These are phyloP conservation scores for Omphalotus guepiniiformis DNA, from an alignment of 768 basidiomycete genomes.

Conservation along the genomic window DNA sequence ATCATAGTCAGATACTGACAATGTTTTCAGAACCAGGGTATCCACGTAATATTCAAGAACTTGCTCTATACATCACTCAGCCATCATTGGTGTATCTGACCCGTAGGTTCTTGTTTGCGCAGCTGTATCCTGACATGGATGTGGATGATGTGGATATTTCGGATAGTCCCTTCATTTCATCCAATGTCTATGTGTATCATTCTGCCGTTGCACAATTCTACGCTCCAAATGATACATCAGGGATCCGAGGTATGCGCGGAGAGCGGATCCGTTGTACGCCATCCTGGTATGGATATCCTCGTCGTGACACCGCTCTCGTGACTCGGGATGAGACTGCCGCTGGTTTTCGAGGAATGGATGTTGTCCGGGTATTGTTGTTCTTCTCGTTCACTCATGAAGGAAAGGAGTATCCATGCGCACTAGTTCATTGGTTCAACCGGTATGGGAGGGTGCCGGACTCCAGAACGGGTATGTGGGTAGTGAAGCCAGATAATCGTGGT, in stretches of 20 bases:
- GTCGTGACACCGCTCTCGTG: slow-evolving; percentile 17
- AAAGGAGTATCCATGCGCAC: slow-evolving; percentile 19
- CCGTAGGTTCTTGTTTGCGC: slow-evolving; percentile 18
- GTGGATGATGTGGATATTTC: background rate
- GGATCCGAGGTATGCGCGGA: slow-evolving; percentile 18
- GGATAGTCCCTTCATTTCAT: slow-evolving; percentile 2
- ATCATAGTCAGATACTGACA: background rate
- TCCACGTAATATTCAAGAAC: slow-evolving; percentile 10
- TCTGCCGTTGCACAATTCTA: slow-evolving; percentile 18
- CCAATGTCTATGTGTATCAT: slow-evolving; percentile 10
- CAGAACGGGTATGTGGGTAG: slow-evolving; percentile 23
- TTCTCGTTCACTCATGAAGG: slow-evolving; percentile 19
- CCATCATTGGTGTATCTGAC: slow-evolving; percentile 14
- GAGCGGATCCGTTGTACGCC: slow-evolving; percentile 19
- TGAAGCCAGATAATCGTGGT: slow-evolving; percentile 12
- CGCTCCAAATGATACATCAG: slow-evolving; percentile 18
- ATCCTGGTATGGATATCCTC: slow-evolving; percentile 13
- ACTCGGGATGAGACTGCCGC: slow-evolving; percentile 6
- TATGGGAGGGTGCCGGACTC: slow-evolving; percentile 13
- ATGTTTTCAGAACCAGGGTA: slow-evolving; percentile 10
- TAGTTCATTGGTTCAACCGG: slow-evolving; percentile 22
- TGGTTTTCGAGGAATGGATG: slow-evolving; percentile 18
- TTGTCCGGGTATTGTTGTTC: slow-evolving; percentile 16
- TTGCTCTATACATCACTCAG: slow-evolving; percentile 12
- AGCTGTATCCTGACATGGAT: slow-evolving; percentile 11